A percentile compares a stretch with the other conserved stretches of the same genome.
These are phyloP conservation scores for Pythium sp. DNA, from an alignment of 352 stramenopile genomes.

Conservation along the genomic window DNA sequence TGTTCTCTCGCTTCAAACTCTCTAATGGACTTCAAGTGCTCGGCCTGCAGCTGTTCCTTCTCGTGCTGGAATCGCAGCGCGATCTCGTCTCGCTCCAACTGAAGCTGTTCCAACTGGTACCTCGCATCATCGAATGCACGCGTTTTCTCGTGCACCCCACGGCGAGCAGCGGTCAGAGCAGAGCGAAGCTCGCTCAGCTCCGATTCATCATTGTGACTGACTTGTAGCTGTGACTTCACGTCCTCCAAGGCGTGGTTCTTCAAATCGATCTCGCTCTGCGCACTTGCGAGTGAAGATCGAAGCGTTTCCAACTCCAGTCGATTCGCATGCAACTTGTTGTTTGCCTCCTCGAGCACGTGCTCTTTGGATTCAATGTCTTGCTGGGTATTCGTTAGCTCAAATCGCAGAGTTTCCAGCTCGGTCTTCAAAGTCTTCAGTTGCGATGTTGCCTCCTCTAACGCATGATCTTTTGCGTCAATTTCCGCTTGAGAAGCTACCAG, in stretches of 20 bases:
- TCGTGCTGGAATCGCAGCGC: conserved; percentile 12
- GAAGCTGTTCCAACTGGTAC: conserved; percentile 6
- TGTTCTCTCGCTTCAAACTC: conserved; percentile 18
- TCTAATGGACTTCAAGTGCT: conserved; percentile 8
- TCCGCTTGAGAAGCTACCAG: background rate
- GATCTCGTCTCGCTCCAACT: conserved; percentile 17
- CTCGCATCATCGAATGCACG: conserved; percentile 2
- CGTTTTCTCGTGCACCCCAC: conserved; percentile 7
- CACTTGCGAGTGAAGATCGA: conserved; percentile 7
- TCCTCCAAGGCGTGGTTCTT: conserved; percentile 3
- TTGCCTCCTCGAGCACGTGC: conserved; percentile 2
- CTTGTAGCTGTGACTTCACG: conserved; percentile 4
- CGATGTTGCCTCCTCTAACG: background rate
- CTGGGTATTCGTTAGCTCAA: conserved; percentile 4
- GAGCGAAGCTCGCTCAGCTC: conserved; percentile 10
- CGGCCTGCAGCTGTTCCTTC: conserved; percentile 27
- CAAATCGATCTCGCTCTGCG: conserved; percentile 6
- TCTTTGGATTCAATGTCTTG: conserved; percentile 8
- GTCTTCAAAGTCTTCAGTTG: conserved; percentile 10
- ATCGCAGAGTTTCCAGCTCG: conserved; percentile 8
- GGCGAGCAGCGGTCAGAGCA: background rate
- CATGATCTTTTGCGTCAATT: conserved; percentile 7
- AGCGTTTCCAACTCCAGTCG: conserved; percentile 6
- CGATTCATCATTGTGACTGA: conserved; percentile 3
- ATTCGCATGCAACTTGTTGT: conserved; percentile 6